A percentile compares a stretch with the other conserved stretches of the same genome.
Conservation (phyloP, 2,329 filamentous ascomycete species). For the Neospermospora avenae region DNA sequence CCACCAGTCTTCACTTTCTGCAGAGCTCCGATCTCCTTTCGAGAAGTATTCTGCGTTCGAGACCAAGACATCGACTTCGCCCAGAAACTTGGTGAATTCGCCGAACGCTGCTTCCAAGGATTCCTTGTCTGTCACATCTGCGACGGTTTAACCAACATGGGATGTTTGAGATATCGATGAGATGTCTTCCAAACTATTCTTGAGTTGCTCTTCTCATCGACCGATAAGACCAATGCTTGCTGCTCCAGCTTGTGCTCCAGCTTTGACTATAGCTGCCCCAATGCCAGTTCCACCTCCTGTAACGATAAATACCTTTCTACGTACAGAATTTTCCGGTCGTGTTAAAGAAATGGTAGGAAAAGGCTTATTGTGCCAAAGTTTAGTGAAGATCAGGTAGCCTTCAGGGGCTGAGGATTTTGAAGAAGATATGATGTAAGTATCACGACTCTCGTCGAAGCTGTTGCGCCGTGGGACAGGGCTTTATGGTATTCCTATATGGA, state of each 20-base stretch:
- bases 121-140: slow-evolving; percentile 23
- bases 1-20: slow-evolving; percentile 3
- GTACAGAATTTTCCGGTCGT: slow-evolving; percentile 9
- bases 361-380: slow-evolving; percentile 30
- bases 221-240: slow-evolving; percentile 31
- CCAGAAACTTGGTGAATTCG: background rate
- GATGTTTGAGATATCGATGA: slow-evolving; percentile 11
- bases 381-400: slow-evolving; percentile 18
- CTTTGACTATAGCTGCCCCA: slow-evolving; percentile 17
- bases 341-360: slow-evolving; percentile 34
- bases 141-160: slow-evolving; percentile 27
- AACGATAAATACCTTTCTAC: slow-evolving; percentile 16
- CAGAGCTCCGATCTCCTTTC: background rate
- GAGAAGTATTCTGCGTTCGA: slow-evolving; percentile 6
- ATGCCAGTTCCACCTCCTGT: slow-evolving; percentile 22
- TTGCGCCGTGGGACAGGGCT: too few relatives aligned
- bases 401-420: background rate
- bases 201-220: slow-evolving; percentile 16
- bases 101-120: slow-evolving; percentile 6
- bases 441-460: too few relatives aligned
- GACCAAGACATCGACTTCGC: slow-evolving; percentile 7
- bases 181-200: slow-evolving; percentile 11
- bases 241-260: slow-evolving; percentile 24
- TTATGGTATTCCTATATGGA: too few relatives aligned
- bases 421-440: background rate